A percentile compares a stretch with the other conserved stretches of the same genome.
Conservation (phyloP, 805 yeast genomes). For the Scheffersomyces stipitis region DNA sequence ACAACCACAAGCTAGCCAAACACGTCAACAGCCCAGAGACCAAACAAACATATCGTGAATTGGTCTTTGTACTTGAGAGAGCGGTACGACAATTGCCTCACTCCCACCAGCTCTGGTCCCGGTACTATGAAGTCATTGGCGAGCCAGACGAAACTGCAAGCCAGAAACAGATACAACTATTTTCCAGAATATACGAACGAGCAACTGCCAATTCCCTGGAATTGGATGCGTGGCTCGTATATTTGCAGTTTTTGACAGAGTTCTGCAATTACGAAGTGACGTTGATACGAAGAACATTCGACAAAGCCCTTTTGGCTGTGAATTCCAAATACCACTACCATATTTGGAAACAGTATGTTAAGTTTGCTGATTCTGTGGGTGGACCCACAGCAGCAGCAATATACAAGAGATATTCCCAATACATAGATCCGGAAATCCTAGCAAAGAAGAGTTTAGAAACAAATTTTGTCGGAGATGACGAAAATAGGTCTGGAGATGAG, state of each 20-base stretch:
- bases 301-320: conserved; percentile 47
- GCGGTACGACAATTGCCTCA: conserved; percentile 45
- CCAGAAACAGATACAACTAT: conserved; percentile 28
- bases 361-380: conserved; percentile 46
- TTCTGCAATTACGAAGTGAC: conserved; percentile 32
- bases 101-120: conserved; percentile 56
- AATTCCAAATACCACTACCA: conserved; percentile 50
- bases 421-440: conserved; percentile 3
- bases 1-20: conserved; percentile 16
- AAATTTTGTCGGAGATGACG: not conserved
- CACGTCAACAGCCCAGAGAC: conserved; percentile 7
- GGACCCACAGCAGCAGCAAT: conserved; percentile 37
- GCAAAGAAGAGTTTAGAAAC: not conserved
- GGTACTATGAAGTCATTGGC: conserved; percentile 45
- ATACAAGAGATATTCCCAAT: conserved; percentile 31
- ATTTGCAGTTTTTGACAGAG: conserved; percentile 41
- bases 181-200: conserved; percentile 47
- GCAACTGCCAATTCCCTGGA: too few species aligned
- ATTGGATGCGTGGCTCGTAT: conserved; percentile 54
- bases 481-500: not conserved
- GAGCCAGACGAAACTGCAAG: conserved; percentile 23
- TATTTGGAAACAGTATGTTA: conserved; percentile 53
- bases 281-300: conserved; percentile 44
- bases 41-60: conserved; percentile 23
- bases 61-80: conserved; percentile 51